Percentiles rank a stretch among this genome's conserved stretches.
These are phyloP conservation scores for Elsinoe arachidis DNA, from an alignment of 2,329 filamentous ascomycete genomes.

Conservation along the genomic window DNA sequence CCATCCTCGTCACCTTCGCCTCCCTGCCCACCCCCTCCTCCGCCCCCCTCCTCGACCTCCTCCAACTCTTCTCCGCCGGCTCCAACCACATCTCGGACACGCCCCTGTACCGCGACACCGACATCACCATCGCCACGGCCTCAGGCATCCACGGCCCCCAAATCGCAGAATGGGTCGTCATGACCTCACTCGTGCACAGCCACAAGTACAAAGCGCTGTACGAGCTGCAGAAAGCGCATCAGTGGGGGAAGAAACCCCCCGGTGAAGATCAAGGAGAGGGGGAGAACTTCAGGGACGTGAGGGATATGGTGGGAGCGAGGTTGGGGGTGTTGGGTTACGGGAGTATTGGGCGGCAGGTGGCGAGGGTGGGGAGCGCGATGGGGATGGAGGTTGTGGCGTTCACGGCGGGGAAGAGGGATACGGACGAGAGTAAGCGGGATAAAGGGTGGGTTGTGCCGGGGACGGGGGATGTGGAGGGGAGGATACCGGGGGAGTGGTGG, in stretches of 20 bases:
- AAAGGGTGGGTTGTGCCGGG: constrained; percentile 58
- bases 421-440: constrained; percentile 56
- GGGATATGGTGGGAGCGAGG: constrained; percentile 49
- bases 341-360: constrained; percentile 51
- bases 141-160: constrained; percentile 54
- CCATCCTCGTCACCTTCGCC: constrained; percentile 41
- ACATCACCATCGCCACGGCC: constrained; percentile 47
- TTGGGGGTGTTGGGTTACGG: constrained; percentile 56
- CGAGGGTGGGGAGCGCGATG: constrained; percentile 30
- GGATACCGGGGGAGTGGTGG: constrained; percentile 49
- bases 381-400: constrained; percentile 69
- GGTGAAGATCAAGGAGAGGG: constrained; percentile 21
- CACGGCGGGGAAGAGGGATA: constrained; percentile 60
- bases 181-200: constrained; percentile 52
- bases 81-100: constrained; percentile 46
- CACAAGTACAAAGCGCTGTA: constrained; percentile 48
- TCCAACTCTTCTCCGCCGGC: constrained; percentile 52
- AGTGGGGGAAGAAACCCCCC: constrained; percentile 37
- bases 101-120: constrained; percentile 44
- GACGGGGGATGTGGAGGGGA: constrained; percentile 52
- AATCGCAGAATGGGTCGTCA: constrained; percentile 58
- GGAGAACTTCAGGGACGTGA: constrained; percentile 25
- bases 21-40: constrained; percentile 33
- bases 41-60: constrained; percentile 37
- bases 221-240: constrained; percentile 48